Evolutionary conservation across 1,284 basidiomycete species (phyloP).

Genomic region (Kwoniella shivajii): DNA sequence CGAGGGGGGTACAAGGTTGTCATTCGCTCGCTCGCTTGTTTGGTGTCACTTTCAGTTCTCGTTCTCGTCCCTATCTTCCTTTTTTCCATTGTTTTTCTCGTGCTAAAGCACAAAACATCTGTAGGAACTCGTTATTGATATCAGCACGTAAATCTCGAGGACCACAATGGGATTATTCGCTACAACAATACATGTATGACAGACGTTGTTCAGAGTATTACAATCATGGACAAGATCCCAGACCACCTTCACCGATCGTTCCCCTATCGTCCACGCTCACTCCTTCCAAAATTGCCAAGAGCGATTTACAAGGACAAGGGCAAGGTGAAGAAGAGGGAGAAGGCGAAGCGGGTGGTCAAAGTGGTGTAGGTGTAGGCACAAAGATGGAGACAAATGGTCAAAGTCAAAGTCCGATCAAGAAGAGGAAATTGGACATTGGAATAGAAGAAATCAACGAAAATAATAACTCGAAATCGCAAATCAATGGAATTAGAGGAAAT

Average conservation of each 20-base stretch:
- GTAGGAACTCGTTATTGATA: slow-evolving; percentile 52
- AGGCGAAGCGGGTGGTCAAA: background rate
- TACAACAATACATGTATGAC: slow-evolving; percentile 47
- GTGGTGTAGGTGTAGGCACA: background rate
- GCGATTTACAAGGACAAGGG: background rate
- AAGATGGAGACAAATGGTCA: background rate
- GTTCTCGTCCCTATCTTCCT: too few relatives aligned
- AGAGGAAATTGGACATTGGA: slow-evolving; percentile 4
- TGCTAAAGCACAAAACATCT: background rate
- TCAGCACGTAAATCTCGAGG: slow-evolving; percentile 49
- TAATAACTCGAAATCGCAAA: too few relatives aligned
- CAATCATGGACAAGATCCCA: slow-evolving; percentile 28
- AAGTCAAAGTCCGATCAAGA: background rate
- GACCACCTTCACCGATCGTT: background rate
- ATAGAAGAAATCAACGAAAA: too few relatives aligned
- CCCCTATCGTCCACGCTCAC: too few relatives aligned
- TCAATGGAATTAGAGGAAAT: too few relatives aligned
- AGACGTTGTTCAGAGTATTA: slow-evolving; percentile 41
- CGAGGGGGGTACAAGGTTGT: too few relatives aligned
- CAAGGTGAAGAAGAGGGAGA: background rate
- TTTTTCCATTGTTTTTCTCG: background rate
- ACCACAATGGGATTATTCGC: slow-evolving; percentile 54
- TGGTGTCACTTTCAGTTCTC: too few relatives aligned
- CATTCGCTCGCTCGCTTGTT: too few relatives aligned
- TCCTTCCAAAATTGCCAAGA: too few relatives aligned